Base-by-base conservation (phyloP, 164 flowering plant species). In the Litsea cubeba region DNA sequence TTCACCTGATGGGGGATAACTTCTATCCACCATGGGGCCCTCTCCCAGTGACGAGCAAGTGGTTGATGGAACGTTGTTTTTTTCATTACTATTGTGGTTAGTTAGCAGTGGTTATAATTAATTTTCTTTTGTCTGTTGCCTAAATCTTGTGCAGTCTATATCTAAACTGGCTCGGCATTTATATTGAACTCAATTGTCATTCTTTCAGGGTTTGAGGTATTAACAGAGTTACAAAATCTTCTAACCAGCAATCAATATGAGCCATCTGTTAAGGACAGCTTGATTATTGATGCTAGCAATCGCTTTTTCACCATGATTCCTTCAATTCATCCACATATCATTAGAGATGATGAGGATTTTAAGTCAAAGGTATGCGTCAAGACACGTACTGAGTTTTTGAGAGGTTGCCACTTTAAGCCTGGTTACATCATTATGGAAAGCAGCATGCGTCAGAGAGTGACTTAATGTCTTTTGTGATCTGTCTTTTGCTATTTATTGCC, bases 241-340 rank as follows among this genome's bases (percentile, higher is more conserved):
- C 78, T 96, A 62, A 81, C 66, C 25, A 81, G 75, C 76, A 79
- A 68, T 74, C 68, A 64, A 8, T 74, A 78, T 76, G 83, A 82
- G 30, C 81, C 84, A 64, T 81, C 93, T 71, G 71, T 90, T 68
- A 94, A 82, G 79, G 97, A 94, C 80, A 89, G 90, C 79, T 80
- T 85, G 82, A 80, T 94, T 75, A 77, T 92, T 79, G 97, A 91
- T 87, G 97, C 95, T 67, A 94, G 99, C 85, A 96, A 94, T 77
- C 85, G 88, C 30, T 93, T 95, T 81, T 94, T 96, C 83, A 96
- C 98, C 23, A 72, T 92, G 71, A 96, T 96, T 75, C 99, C 98
- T 76, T 96, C 98, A 30, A 84, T 94, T 76, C 94, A 96, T 89
- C 97, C 99, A 20, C 97, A 87, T 85, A 81, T 96, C 64, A 96